phyloP scores from a whole-genome alignment of 148 eudicot species.

The Dianthus caryophyllus region DNA sequence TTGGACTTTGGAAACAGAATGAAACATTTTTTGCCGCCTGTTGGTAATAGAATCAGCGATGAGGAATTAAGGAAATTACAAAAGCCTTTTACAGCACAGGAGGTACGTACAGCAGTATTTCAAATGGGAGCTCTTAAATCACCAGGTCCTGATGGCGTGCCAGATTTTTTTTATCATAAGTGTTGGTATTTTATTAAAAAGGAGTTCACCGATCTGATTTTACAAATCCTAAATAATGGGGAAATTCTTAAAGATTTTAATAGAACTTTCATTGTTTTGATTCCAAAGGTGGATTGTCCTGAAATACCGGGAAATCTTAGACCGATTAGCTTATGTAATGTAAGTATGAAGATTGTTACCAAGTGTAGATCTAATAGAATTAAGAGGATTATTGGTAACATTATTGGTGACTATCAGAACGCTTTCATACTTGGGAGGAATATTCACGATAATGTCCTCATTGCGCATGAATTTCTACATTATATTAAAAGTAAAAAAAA shows the following conservation, averaged over 20 bases:
- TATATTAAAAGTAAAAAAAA: neutral
- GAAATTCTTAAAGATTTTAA: neutral
- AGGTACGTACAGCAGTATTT: neutral
- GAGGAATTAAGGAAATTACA: neutral
- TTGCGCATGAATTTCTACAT: neutral
- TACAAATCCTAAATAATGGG: neutral
- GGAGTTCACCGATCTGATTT: neutral
- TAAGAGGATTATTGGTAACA: too few relatives aligned
- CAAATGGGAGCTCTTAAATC: neutral
- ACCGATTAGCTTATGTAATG: too few relatives aligned
- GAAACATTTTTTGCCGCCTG: neutral
- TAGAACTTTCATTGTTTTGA: neutral
- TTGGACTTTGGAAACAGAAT: too few relatives aligned
- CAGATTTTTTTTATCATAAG: too few relatives aligned
- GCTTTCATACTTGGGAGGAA: neutral
- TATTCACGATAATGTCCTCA: neutral
- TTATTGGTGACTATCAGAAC: too few relatives aligned
- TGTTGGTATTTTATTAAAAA: neutral
- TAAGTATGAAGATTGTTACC: too few relatives aligned
- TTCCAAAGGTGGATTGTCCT: neutral
- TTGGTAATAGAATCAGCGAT: neutral
- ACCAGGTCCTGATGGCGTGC: neutral
- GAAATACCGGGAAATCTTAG: too few relatives aligned
- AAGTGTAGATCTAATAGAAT: too few relatives aligned
- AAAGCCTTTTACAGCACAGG: neutral